Evolutionary conservation across 257 asterid species (phyloP).

Genomic region (Penstemon barbatus): DNA sequence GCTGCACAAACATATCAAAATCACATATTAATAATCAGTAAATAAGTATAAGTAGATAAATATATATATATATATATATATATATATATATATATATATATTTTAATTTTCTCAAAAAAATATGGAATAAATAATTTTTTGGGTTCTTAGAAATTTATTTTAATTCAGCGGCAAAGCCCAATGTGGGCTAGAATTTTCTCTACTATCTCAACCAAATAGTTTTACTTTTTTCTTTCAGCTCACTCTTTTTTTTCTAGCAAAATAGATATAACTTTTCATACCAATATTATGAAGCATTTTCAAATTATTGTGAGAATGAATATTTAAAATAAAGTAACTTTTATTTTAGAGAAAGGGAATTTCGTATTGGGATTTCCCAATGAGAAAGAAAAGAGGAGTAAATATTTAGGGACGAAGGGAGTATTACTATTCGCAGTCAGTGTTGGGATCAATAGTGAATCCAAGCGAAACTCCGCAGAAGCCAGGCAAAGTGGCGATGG

Average conservation of each 20-base stretch:
- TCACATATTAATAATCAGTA: background rate
- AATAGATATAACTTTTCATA: no score
- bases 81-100: background rate
- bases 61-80: background rate
- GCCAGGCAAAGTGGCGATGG: conserved; percentile 88
- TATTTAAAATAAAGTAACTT: background rate
- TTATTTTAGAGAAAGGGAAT: background rate
- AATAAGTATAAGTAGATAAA: background rate
- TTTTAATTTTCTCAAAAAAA: background rate
- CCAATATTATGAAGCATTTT: no score
- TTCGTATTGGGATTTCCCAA: background rate
- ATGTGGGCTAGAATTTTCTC: background rate
- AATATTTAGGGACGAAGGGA: background rate
- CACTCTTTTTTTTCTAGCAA: no score
- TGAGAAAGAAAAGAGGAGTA: conserved; percentile 1
- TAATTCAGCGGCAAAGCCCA: no score
- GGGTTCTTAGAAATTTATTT: background rate
- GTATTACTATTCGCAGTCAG: conserved; percentile 82
- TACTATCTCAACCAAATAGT: background rate
- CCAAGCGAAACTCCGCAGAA: conserved; percentile 92
- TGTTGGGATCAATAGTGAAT: conserved; percentile 73
- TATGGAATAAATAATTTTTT: background rate
- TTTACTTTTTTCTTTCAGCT: no score
- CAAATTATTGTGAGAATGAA: background rate
- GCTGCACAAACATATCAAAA: conserved; percentile 36